phyloP scores from a whole-genome alignment of 371 early-diverging fungal species.

The Mortierella sp. region DNA sequence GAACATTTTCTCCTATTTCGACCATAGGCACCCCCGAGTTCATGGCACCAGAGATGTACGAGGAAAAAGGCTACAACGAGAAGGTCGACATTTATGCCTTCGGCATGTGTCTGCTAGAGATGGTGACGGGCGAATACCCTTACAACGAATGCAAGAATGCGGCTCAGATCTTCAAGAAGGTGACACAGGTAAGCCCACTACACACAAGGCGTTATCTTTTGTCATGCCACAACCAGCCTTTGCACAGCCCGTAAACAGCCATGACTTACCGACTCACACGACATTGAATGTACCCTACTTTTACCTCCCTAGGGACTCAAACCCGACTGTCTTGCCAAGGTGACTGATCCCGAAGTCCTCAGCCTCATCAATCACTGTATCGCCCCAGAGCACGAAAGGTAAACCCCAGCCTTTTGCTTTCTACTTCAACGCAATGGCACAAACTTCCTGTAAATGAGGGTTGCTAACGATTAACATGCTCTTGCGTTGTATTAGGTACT shows the following conservation, averaged over 20 bases:
- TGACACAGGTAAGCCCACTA: slow-evolving; percentile 64
- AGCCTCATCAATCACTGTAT: slow-evolving; percentile 86
- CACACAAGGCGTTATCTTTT: not conserved
- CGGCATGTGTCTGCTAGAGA: slow-evolving; percentile 94
- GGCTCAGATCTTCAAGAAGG: slow-evolving; percentile 90
- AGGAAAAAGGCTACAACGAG: slow-evolving; percentile 90
- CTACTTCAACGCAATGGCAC: not conserved
- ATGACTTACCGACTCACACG: not conserved
- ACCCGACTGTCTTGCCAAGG: slow-evolving; percentile 82
- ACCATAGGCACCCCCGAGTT: slow-evolving; percentile 88
- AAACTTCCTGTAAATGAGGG: no score
- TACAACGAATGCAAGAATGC: slow-evolving; percentile 92
- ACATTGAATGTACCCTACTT: not conserved
- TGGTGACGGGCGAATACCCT: slow-evolving; percentile 92
- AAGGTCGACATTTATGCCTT: slow-evolving; percentile 95
- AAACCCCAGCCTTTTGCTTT: not conserved
- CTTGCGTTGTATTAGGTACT: slow-evolving; percentile 60
- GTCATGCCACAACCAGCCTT: not conserved
- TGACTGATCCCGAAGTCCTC: slow-evolving; percentile 80
- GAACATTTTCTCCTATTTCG: slow-evolving; percentile 4
- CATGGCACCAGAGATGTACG: slow-evolving; percentile 97
- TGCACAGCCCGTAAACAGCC: not conserved
- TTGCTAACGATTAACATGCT: not conserved
- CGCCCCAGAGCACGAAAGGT: slow-evolving; percentile 78
- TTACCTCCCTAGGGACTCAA: slow-evolving; percentile 73